Percentiles rank a stretch among this genome's conserved stretches.
Evolutionary conservation across 179 eudicot genomes (phyloP).

Genomic region (Silene vulgaris): DNA sequence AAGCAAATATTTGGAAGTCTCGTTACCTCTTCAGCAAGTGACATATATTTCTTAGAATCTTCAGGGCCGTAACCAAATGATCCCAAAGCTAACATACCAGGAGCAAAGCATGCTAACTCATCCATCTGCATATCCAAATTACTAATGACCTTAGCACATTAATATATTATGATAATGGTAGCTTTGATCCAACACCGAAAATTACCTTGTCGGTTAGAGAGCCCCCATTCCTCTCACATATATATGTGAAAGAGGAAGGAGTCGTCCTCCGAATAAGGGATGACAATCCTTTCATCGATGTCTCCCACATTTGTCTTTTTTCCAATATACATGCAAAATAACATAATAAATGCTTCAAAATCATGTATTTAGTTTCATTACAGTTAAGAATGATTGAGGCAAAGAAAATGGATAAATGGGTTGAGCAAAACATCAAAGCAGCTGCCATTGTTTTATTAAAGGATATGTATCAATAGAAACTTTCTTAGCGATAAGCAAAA

Average conservation of each 20-base stretch:
- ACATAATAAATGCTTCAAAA: conserved; percentile 4
- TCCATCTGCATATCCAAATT: conserved; percentile 70
- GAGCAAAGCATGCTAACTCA: conserved; percentile 98
- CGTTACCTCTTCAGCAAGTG: conserved; percentile 94
- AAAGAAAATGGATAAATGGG: not conserved
- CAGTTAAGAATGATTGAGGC: not conserved
- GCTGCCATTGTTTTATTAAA: not conserved
- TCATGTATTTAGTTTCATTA: not conserved
- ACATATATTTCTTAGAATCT: conserved; percentile 57
- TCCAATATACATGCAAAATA: conserved; percentile 22
- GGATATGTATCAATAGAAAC: too few relatives aligned
- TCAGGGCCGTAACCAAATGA: conserved; percentile 73
- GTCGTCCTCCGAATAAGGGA: conserved; percentile 80
- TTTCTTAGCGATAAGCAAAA: not conserved
- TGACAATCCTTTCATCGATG: conserved; percentile 78
- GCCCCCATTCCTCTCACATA: conserved; percentile 70
- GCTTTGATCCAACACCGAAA: not conserved
- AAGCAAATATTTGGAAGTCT: not conserved
- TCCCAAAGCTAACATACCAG: conserved; percentile 97
- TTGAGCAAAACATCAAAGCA: conserved; percentile 5
- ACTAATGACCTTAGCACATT: conserved; percentile 6
- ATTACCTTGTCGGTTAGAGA: conserved; percentile 69
- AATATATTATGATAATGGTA: not conserved
- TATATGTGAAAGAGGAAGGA: conserved; percentile 78
- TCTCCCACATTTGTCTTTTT: conserved; percentile 99